phyloP scores from a whole-genome alignment of 345 rosid genomes.

The Hirschfeldia incana region DNA sequence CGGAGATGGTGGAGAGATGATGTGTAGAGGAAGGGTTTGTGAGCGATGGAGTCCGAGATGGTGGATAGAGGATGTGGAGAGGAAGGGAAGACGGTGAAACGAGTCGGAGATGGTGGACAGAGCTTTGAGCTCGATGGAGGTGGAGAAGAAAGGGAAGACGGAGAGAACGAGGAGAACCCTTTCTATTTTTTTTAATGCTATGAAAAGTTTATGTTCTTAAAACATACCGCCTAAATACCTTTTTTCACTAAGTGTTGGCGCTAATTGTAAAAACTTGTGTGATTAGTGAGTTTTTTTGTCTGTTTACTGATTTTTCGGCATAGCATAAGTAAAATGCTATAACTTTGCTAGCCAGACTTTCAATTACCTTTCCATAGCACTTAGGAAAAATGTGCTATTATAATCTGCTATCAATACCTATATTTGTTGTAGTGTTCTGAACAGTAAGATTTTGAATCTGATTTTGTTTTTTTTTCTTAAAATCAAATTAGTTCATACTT shows the following conservation, averaged over 20 bases:
- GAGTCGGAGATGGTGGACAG: not conserved
- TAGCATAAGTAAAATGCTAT: not conserved
- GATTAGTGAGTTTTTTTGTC: not conserved
- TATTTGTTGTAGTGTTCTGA: not conserved
- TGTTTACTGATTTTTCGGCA: not conserved
- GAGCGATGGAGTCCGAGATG: too few relatives aligned
- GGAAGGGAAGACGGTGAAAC: not conserved
- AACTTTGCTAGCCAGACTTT: not conserved
- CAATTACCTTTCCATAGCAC: not conserved
- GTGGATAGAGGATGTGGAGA: not conserved
- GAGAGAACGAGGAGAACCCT: not conserved
- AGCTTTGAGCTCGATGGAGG: not conserved
- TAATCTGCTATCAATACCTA: not conserved
- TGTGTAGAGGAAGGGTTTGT: too few relatives aligned
- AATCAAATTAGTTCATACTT: too few relatives aligned
- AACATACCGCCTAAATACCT: not conserved
- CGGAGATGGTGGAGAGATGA: too few relatives aligned
- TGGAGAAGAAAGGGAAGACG: not conserved
- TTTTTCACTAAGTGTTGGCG: not conserved
- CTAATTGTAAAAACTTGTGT: not conserved
- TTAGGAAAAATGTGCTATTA: not conserved
- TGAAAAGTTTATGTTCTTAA: not conserved
- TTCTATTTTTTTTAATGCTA: not conserved
- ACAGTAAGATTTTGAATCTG: too few relatives aligned
- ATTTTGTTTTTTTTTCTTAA: too few relatives aligned